phyloP scores from a whole-genome alignment of 208 protist genomes.

The Leishmania tropica region DNA sequence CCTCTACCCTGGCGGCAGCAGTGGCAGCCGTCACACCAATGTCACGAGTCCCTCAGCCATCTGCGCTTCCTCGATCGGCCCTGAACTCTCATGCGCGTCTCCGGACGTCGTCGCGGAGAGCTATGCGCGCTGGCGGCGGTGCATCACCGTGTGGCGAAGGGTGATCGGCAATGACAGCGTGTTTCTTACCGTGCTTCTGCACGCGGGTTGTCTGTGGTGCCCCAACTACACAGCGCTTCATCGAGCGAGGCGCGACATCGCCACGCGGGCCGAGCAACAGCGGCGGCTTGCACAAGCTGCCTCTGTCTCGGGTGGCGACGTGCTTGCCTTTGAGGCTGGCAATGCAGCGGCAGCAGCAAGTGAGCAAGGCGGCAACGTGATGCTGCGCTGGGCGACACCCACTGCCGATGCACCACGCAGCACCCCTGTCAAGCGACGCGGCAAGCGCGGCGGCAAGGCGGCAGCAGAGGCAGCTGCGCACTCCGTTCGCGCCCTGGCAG shows the following conservation, averaged over 20 bases:
- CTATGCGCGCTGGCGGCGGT: slow-evolving; percentile 55
- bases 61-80: not conserved
- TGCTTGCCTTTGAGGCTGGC: not conserved
- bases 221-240: slow-evolving; percentile 50
- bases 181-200: slow-evolving; percentile 68
- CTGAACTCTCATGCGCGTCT: not conserved
- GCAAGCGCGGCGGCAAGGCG: slow-evolving; percentile 10
- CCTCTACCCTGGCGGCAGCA: not conserved
- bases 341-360: not conserved
- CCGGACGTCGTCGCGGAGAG: slow-evolving; percentile 10
- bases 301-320: not conserved
- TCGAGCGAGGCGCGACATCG: not conserved
- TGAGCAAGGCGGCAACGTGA: not conserved
- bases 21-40: not conserved
- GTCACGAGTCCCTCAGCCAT: not conserved
- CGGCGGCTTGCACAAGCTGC: not conserved
- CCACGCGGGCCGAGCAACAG: not conserved
- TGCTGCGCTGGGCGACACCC: not conserved
- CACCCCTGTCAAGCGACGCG: slow-evolving; percentile 8
- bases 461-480: slow-evolving; percentile 13
- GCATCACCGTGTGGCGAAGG: slow-evolving; percentile 60
- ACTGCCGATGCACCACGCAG: not conserved
- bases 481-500: not conserved
- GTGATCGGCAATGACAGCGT: slow-evolving; percentile 68
- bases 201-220: slow-evolving; percentile 67